A percentile compares a stretch with the other conserved stretches of the same genome.
Conservation (phyloP, 768 basidiomycete species). For the Dacryopinax spathularia region DNA sequence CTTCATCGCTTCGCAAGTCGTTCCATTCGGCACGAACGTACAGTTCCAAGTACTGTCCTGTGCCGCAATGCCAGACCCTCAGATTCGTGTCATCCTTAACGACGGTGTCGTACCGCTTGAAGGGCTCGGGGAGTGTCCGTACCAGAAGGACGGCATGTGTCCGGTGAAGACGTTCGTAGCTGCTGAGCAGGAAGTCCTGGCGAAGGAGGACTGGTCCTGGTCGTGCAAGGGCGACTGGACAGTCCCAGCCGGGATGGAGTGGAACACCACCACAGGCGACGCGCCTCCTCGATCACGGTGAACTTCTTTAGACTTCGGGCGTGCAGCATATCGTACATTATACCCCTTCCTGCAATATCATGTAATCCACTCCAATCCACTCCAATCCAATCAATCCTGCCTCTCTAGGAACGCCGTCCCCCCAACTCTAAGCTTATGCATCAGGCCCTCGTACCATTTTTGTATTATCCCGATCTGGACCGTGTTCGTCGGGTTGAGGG, state of each 20-base stretch:
- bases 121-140: constrained; percentile 23
- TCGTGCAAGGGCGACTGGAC: constrained; percentile 48
- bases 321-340: background rate
- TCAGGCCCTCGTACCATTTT: constrained; percentile 59
- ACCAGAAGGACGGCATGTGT: constrained; percentile 25
- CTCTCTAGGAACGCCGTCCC: constrained; percentile 50
- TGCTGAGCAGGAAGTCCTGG: constrained; percentile 19
- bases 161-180: constrained; percentile 23
- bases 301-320: background rate
- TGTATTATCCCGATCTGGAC: constrained; percentile 50
- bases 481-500: constrained; percentile 35
- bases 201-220: constrained; percentile 26
- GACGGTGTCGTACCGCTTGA: constrained; percentile 26
- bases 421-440: constrained; percentile 39
- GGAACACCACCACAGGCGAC: constrained; percentile 64
- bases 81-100: constrained; percentile 24
- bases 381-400: constrained; percentile 8
- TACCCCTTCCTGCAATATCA: too few relatives aligned
- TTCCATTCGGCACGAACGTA: constrained; percentile 28
- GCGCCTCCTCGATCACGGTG: constrained; percentile 26
- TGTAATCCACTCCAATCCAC: background rate
- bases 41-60: constrained; percentile 50
- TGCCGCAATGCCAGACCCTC: constrained; percentile 19
- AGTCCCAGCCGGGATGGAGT: constrained; percentile 47
- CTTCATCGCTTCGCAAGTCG: constrained; percentile 22